Evolutionary conservation across 352 stramenopile genomes (phyloP).

Genomic region (Globisporangium viniferum): DNA sequence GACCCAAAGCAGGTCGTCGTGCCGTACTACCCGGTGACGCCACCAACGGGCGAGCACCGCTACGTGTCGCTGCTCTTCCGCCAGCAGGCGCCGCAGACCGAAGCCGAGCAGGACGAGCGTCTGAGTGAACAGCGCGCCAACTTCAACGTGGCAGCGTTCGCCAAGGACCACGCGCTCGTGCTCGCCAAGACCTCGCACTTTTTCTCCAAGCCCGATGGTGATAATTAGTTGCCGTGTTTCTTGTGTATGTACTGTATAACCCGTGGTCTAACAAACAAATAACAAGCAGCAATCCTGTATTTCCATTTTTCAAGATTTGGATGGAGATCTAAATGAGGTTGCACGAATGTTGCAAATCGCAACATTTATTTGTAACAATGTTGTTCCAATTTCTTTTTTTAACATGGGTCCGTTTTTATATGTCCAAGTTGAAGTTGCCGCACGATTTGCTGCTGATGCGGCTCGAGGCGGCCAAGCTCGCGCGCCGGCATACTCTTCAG

Average conservation of each 20-base stretch:
- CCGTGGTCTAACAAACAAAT: too few species aligned
- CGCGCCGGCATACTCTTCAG: slow-evolving; percentile 29
- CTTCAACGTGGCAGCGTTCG: slow-evolving; percentile 49
- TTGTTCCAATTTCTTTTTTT: too few species aligned
- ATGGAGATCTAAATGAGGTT: too few species aligned
- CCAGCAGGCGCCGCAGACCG: slow-evolving; percentile 19
- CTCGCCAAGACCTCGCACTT: slow-evolving; percentile 37
- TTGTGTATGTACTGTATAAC: too few species aligned
- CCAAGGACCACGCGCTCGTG: slow-evolving; percentile 25
- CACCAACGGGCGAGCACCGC: slow-evolving; percentile 46
- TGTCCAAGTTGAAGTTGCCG: slow-evolving; percentile 19
- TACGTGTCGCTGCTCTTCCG: slow-evolving; percentile 56
- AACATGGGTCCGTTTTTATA: too few species aligned
- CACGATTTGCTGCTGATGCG: slow-evolving; percentile 41
- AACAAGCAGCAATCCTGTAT: too few species aligned
- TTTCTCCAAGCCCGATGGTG: slow-evolving; percentile 30
- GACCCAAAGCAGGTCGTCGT: slow-evolving; percentile 27
- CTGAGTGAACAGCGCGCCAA: slow-evolving; percentile 36
- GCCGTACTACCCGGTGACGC: slow-evolving; percentile 58
- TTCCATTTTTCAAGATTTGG: too few species aligned
- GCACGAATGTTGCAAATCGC: too few species aligned
- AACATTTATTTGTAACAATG: too few species aligned
- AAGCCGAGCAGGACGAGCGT: slow-evolving; percentile 10
- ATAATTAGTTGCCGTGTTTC: neutral
- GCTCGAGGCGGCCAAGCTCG: slow-evolving; percentile 31